Evolutionary conservation across 164 flowering plant species (phyloP), one percentile per base, ranked within the genome.

Genomic region (Tetracentron sinense): DNA sequence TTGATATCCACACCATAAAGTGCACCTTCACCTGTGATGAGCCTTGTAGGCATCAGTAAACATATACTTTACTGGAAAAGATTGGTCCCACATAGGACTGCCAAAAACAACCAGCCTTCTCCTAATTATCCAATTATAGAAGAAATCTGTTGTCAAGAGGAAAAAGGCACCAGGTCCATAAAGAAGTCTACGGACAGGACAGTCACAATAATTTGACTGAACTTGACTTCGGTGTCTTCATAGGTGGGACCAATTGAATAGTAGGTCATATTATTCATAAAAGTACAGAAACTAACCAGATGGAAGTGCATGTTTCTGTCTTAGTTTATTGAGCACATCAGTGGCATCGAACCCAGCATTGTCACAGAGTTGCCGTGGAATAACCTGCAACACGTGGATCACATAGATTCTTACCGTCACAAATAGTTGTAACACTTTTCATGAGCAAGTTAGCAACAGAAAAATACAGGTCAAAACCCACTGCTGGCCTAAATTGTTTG

Each of bases 281-380:
- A 17, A 26, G 28, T 60, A 21, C 7, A 23, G 22, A 49, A 42
- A 27, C 79, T 65, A 64, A 95, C 99, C 99, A 65, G 96, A 86
- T 58, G 87, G 85, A 50, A 89, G 92, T 33, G 99, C 97, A 77
- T 95, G 99, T 57, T 95, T 95, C 73, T 95, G 99, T 70, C 97
- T 82, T 56, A 95, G 81, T 72, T 95, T 92, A 79, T 95, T 95
- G 71, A 95, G 78, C 33, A 95, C 97, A 74, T 95, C 99, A 69
- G 99, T 95, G 54, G 99, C 97, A 85, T 95, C 99, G 82, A 92
- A 89, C 59, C 99, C 99, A 69, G 99, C 97, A 83, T 92, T 95
- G 73, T 95, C 99, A 81, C 97, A 95, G 8, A 95, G 85, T 70
- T 95, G 99, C 33, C 97, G 74, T 8, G 99, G 99, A 27, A 94